Evolutionary conservation across 805 yeast species (phyloP).

Genomic region (Gaillardinia entomophila): DNA sequence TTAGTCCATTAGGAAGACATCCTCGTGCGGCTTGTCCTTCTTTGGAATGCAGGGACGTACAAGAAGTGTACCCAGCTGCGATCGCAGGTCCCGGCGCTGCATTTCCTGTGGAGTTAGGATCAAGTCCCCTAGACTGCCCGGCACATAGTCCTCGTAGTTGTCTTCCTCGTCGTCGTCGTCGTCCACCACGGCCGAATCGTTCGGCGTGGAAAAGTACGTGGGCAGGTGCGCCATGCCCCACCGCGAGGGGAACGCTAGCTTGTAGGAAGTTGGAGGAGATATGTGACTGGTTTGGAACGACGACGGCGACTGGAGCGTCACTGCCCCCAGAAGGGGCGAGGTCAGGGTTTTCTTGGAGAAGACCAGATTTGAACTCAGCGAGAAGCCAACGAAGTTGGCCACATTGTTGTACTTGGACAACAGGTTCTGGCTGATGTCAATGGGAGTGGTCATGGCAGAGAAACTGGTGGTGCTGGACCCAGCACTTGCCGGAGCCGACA

Average conservation of each 20-base stretch:
- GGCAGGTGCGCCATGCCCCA: conserved; percentile 4
- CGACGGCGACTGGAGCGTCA: not conserved
- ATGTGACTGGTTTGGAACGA: conserved; percentile 1
- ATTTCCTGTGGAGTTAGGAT: conserved; percentile 74
- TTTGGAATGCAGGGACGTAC: conserved; percentile 24
- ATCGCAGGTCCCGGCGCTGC: conserved; percentile 59
- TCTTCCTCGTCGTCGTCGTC: conserved; percentile 17
- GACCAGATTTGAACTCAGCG: no score
- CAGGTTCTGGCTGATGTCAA: conserved; percentile 7
- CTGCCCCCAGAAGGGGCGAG: no score
- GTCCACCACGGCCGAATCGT: conserved; percentile 23
- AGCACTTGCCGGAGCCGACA: no score
- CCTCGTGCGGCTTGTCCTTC: conserved; percentile 14
- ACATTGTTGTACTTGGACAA: conserved; percentile 4
- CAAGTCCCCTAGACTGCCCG: conserved; percentile 72
- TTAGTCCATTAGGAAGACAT: conserved; percentile 37
- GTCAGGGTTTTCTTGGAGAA: no score
- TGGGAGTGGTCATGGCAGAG: no score
- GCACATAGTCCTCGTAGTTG: conserved; percentile 73
- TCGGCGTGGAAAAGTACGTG: not conserved
- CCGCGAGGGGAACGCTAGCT: conserved; percentile 1
- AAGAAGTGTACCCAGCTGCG: conserved; percentile 38
- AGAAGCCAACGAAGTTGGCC: conserved; percentile 6
- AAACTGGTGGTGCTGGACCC: no score
- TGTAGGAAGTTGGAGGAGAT: conserved; percentile 1